Conservation (phyloP, 1,139 yeast genomes). For the Hansenula sp. region DNA sequence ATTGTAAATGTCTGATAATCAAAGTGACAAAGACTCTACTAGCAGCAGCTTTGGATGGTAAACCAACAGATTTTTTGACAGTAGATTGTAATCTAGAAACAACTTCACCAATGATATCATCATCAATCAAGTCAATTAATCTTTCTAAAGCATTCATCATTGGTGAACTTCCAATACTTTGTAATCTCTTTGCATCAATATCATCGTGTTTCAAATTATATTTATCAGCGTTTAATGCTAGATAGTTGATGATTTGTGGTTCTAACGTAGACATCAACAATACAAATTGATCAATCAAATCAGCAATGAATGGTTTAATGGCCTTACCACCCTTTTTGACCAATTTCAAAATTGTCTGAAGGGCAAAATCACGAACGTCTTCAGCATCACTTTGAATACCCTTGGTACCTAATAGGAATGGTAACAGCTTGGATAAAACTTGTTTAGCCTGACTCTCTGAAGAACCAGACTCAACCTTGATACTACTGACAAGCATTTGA, state of each 20-base stretch:
- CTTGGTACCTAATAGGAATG: constrained; percentile 73
- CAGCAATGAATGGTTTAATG: constrained; percentile 66
- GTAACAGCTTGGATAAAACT: constrained; percentile 64
- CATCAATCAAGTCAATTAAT: constrained; percentile 55
- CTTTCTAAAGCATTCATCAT: constrained; percentile 85
- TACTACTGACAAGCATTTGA: constrained; percentile 54
- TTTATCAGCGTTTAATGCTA: constrained; percentile 85
- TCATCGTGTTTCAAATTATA: constrained; percentile 69
- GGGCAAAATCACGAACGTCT: constrained; percentile 74
- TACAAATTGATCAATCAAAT: constrained; percentile 65
- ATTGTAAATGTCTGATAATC: constrained; percentile 51
- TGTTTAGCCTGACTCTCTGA: constrained; percentile 40
- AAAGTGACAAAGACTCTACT: constrained; percentile 71
- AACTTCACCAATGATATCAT: constrained; percentile 44
- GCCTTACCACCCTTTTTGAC: constrained; percentile 60
- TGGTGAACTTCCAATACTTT: constrained; percentile 76
- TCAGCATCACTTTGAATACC: constrained; percentile 86
- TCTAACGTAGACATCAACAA: constrained; percentile 81
- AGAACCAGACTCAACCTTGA: constrained; percentile 38
- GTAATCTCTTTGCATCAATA: constrained; percentile 75
- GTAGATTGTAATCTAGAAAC: constrained; percentile 41
- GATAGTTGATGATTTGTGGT: constrained; percentile 84
- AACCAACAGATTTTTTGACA: constrained; percentile 70
- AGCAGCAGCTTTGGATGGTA: constrained; percentile 89
- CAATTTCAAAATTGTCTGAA: constrained; percentile 67